Percentiles rank a stretch among this genome's conserved stretches.
Evolutionary conservation across 2,329 filamentous ascomycete genomes (phyloP).

Genomic region (Fusarium xyrophilum): DNA sequence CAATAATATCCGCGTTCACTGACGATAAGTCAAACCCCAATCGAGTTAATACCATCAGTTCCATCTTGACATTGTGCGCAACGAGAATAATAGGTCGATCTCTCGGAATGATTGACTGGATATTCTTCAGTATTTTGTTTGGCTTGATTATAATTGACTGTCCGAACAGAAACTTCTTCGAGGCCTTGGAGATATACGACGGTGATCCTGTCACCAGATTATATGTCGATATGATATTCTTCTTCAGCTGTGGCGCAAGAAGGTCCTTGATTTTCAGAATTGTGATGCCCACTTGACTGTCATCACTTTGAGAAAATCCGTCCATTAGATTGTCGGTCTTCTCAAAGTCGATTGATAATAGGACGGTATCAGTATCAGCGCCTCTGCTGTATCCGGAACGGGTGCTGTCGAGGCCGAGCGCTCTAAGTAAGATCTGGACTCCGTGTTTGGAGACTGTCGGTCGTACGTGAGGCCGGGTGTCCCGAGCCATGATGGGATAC

Average conservation of each 20-base stretch:
- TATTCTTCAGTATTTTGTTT: background rate
- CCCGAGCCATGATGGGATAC: background rate
- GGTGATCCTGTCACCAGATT: background rate
- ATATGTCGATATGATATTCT: background rate
- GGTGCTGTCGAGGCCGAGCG: background rate
- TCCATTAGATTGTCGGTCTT: background rate
- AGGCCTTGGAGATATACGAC: background rate
- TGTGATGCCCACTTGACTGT: background rate
- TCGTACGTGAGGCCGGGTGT: background rate
- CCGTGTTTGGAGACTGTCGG: background rate
- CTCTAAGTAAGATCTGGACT: background rate
- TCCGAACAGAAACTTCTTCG: background rate
- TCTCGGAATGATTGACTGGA: background rate
- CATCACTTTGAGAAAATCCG: background rate
- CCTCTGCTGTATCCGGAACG: background rate
- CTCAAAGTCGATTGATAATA: background rate
- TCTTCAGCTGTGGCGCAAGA: background rate
- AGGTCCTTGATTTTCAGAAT: background rate
- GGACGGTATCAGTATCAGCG: background rate
- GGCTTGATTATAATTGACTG: background rate
- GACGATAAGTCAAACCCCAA: background rate
- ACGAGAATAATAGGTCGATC: background rate
- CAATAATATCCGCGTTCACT: background rate
- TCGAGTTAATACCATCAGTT: background rate
- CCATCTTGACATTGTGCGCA: background rate